phyloP scores from a whole-genome alignment of 2,329 filamentous ascomycete genomes.

The Pyrenophora tritici-repentis region DNA sequence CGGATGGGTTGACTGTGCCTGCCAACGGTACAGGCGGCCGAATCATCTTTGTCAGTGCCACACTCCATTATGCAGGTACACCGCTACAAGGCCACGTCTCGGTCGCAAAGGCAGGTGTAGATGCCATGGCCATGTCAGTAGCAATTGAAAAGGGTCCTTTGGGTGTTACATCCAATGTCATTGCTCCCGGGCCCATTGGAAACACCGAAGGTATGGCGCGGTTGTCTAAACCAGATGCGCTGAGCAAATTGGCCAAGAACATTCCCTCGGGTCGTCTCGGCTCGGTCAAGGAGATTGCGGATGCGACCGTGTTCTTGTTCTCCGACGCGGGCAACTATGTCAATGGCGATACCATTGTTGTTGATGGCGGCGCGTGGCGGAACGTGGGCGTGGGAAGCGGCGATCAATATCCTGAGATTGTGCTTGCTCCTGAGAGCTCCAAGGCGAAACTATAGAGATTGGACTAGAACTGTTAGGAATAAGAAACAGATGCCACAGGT shows the following conservation, averaged over 20 bases:
- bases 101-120: slow-evolving; percentile 88
- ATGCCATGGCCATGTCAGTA: slow-evolving; percentile 78
- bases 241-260: slow-evolving; percentile 35
- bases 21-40: slow-evolving; percentile 70
- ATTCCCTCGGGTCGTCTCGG: slow-evolving; percentile 79
- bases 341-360: slow-evolving; percentile 78
- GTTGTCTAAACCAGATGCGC: slow-evolving; percentile 44
- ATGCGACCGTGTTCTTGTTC: slow-evolving; percentile 89
- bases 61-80: slow-evolving; percentile 86
- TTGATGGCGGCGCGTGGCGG: slow-evolving; percentile 61
- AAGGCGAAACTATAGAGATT: no score
- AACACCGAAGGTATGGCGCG: slow-evolving; percentile 71
- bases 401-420: slow-evolving; percentile 63
- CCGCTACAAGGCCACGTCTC: slow-evolving; percentile 88
- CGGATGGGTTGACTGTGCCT: slow-evolving; percentile 59
- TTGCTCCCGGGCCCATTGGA: slow-evolving; percentile 84
- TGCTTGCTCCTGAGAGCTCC: slow-evolving; percentile 49
- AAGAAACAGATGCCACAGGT: no score
- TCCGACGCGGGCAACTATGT: slow-evolving; percentile 85
- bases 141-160: slow-evolving; percentile 88
- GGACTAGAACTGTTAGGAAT: no score
- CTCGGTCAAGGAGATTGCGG: slow-evolving; percentile 83
- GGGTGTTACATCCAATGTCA: slow-evolving; percentile 85
- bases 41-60: slow-evolving; percentile 88
- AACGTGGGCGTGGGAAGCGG: slow-evolving; percentile 45